Evolutionary conservation across 345 rosid genomes (phyloP).

Genomic region (Carallia pectinifolia): DNA sequence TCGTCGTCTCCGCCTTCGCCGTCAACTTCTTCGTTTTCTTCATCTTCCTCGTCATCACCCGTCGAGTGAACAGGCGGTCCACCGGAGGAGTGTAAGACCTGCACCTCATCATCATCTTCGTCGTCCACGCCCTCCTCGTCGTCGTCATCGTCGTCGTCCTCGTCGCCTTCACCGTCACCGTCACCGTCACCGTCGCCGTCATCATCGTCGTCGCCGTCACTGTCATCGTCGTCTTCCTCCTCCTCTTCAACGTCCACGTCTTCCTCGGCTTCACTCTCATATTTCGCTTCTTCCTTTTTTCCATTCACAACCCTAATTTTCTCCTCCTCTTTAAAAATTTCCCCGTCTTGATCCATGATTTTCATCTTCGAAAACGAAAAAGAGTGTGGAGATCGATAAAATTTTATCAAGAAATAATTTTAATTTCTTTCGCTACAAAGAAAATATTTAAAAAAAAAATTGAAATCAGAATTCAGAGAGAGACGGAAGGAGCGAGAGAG

Average conservation of each 20-base stretch:
- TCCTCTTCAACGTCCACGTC: constrained; percentile 16
- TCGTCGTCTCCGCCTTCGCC: constrained; percentile 47
- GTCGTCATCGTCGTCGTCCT: constrained; percentile 44
- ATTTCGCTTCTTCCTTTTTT: constrained; percentile 35
- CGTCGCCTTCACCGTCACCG: constrained; percentile 23
- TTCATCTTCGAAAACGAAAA: constrained; percentile 36
- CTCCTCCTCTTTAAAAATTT: constrained; percentile 35
- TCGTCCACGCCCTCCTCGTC: constrained; percentile 37
- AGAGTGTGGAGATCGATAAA: not conserved
- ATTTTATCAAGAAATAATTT: constrained; percentile 14
- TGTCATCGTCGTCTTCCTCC: constrained; percentile 28
- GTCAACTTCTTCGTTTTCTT: constrained; percentile 47
- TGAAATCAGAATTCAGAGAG: constrained; percentile 17
- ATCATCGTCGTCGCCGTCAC: constrained; percentile 16
- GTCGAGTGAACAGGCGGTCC: constrained; percentile 50
- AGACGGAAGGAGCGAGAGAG: constrained; percentile 11
- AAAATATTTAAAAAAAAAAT: not conserved
- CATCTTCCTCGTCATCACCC: constrained; percentile 59
- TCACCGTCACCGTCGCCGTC: constrained; percentile 19
- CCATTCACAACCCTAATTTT: constrained; percentile 26
- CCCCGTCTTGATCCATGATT: constrained; percentile 45
- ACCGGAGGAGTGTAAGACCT: constrained; percentile 51
- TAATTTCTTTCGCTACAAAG: constrained; percentile 11
- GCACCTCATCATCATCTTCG: constrained; percentile 46
- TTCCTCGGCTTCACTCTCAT: constrained; percentile 27